Conservation (phyloP, 2,329 filamentous ascomycete genomes). For the Talaromyces marneffei region DNA sequence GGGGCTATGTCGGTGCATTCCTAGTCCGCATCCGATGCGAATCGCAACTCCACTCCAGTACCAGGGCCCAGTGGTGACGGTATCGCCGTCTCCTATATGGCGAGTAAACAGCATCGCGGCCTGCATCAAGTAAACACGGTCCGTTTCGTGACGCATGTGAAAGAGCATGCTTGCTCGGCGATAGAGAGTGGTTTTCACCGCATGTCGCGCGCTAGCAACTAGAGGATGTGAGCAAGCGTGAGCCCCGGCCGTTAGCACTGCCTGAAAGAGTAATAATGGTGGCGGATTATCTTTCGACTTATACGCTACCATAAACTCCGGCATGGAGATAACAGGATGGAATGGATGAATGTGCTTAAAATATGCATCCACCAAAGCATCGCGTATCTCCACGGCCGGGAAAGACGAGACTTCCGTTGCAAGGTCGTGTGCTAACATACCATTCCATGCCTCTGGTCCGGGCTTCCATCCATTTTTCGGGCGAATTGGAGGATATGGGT, state of each 20-base stretch:
- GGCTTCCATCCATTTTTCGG: slow-evolving; percentile 6
- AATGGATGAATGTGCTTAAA: slow-evolving; percentile 26
- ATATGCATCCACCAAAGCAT: slow-evolving; percentile 23
- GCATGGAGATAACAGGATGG: slow-evolving; percentile 24
- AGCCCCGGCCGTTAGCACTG: slow-evolving; percentile 23
- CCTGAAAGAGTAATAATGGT: slow-evolving; percentile 25
- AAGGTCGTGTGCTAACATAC: neutral
- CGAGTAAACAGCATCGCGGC: slow-evolving; percentile 25
- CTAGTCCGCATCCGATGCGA: slow-evolving; percentile 26
- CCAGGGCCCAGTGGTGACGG: slow-evolving; percentile 19
- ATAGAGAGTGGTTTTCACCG: slow-evolving; percentile 23
- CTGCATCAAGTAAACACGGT: slow-evolving; percentile 23
- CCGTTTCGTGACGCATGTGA: slow-evolving; percentile 24
- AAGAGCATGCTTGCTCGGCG: slow-evolving; percentile 23
- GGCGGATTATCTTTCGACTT: slow-evolving; percentile 18
- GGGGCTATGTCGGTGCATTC: slow-evolving; percentile 19
- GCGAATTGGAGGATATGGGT: slow-evolving; percentile 6
- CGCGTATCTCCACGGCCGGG: slow-evolving; percentile 15
- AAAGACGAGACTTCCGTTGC: neutral
- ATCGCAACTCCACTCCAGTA: slow-evolving; percentile 25
- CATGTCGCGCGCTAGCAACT: slow-evolving; percentile 18
- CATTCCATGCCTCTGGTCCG: neutral
- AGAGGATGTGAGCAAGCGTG: slow-evolving; percentile 22
- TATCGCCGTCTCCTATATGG: slow-evolving; percentile 22
- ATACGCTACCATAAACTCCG: slow-evolving; percentile 17